Evolutionary conservation across 106 monocot genomes (phyloP).

Genomic region (Apostasia shenzhenica): DNA sequence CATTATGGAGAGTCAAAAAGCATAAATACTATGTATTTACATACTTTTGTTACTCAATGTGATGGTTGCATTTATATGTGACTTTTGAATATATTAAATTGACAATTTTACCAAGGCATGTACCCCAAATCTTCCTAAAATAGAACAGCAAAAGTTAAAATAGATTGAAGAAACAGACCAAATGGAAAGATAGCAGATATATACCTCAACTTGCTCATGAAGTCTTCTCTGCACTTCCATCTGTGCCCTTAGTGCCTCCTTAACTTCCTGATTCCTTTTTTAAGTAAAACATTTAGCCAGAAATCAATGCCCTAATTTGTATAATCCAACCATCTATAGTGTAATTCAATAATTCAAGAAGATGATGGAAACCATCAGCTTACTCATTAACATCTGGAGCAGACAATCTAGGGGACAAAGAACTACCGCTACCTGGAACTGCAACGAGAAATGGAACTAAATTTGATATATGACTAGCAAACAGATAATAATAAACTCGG

Average conservation of each 20-base stretch:
- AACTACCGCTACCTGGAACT: slow-evolving; percentile 36
- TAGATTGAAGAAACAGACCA: neutral
- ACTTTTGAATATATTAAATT: too few species aligned
- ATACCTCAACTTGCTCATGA: slow-evolving; percentile 97
- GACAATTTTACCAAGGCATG: too few species aligned
- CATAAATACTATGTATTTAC: too few species aligned
- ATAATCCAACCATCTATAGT: neutral
- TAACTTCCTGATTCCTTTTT: slow-evolving; percentile 78
- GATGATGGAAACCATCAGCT: slow-evolving; percentile 16
- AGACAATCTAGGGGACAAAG: slow-evolving; percentile 59
- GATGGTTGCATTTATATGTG: too few species aligned
- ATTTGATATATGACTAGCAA: slow-evolving; percentile 21
- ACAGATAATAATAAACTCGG: neutral
- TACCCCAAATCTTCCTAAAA: too few species aligned
- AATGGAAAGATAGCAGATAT: neutral
- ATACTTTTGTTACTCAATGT: too few species aligned
- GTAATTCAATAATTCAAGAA: neutral
- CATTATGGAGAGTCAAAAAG: too few species aligned
- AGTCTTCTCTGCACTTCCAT: slow-evolving; percentile 95
- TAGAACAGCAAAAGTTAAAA: too few species aligned
- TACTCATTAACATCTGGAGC: slow-evolving; percentile 88
- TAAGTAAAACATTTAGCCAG: slow-evolving; percentile 1
- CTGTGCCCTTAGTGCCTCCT: slow-evolving; percentile 88
- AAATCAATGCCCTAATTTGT: neutral
- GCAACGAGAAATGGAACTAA: slow-evolving; percentile 70